Percentiles rank a stretch among this genome's conserved stretches.
Conservation (phyloP, 768 basidiomycete genomes). For the Lentinula edodes region DNA sequence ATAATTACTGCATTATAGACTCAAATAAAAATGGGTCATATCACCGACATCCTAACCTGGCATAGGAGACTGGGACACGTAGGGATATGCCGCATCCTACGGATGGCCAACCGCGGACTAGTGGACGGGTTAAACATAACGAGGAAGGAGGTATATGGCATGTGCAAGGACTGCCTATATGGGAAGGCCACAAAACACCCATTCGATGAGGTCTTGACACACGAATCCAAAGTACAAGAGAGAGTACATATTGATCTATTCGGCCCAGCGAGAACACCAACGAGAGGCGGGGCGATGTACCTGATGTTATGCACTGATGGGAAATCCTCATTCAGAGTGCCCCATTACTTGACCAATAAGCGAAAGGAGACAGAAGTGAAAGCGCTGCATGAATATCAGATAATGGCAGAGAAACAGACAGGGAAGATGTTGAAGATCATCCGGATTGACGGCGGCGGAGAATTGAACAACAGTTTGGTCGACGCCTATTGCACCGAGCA, state of each 20-base stretch:
- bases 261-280: constrained; percentile 15
- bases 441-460: constrained; percentile 20
- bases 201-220: constrained; percentile 14
- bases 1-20: too few relatives aligned
- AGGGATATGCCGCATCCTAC: too few relatives aligned
- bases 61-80: too few relatives aligned
- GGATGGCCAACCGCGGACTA: too few relatives aligned
- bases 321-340: constrained; percentile 8
- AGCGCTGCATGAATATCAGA: constrained; percentile 13
- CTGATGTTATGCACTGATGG: constrained; percentile 21
- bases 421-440: constrained; percentile 6
- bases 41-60: too few relatives aligned
- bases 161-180: constrained; percentile 22
- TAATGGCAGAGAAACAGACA: constrained; percentile 12
- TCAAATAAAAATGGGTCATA: too few relatives aligned
- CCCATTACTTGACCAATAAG: constrained; percentile 19
- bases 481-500: constrained; percentile 8
- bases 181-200: constrained; percentile 16
- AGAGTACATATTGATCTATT: constrained; percentile 19
- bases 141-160: too few relatives aligned
- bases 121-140: too few relatives aligned
- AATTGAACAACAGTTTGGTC: constrained; percentile 20
- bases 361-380: constrained; percentile 10
- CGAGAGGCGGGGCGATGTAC: constrained; percentile 13
- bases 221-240: constrained; percentile 12